Evolutionary conservation across 768 basidiomycete genomes (phyloP), one percentile per base, ranked within the genome.

Genomic region (Leccinum subgranulosum): DNA sequence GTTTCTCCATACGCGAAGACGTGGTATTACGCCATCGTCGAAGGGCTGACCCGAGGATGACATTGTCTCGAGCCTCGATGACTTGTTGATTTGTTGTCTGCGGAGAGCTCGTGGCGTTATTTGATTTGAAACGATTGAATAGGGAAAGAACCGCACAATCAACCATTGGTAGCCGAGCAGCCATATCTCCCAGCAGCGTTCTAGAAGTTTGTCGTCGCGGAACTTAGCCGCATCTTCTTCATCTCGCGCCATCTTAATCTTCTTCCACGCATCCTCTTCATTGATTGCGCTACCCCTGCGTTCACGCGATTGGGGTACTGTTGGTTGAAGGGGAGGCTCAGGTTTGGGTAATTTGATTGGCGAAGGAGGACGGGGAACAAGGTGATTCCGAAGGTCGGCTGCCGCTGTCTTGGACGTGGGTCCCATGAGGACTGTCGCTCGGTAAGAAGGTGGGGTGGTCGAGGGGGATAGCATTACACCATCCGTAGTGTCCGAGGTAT

Each of bases 131-230:
- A 52, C 50, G 36, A 60, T 43, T 51, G 29, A 64, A 49, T 53
- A 58, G 55, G 49, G 45, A 50, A 56, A 57, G 39, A 56, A 43
- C 76, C 90, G 58, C 73, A 92, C 92, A 59, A 78, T 73, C 63
- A 90, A 83, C 90, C 92, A 92, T 47, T 81, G 72, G 63, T 81
- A 81, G 2, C 85, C 84, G 65, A 84, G 81, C 48, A 75, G 77
- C 92, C 92, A 94, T 57, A 86, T 81, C 49, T 85, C 81, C 84
- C 85, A 89, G 64, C 84, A 92, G 15, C 83, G 83, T 64, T 86
- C 84, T 27, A 90, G 52, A 56, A 93, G 73, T 52, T 77, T 79
- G 52, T 85, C 82, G 29, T 82, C 75, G 46, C 86, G 77, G 69
- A 86, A 92, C 55, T 76, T 76, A 68, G 86, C 88, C 19, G 92